Conservation (phyloP, 2,329 filamentous ascomycete genomes). For the Trichoderma brevicompactum region DNA sequence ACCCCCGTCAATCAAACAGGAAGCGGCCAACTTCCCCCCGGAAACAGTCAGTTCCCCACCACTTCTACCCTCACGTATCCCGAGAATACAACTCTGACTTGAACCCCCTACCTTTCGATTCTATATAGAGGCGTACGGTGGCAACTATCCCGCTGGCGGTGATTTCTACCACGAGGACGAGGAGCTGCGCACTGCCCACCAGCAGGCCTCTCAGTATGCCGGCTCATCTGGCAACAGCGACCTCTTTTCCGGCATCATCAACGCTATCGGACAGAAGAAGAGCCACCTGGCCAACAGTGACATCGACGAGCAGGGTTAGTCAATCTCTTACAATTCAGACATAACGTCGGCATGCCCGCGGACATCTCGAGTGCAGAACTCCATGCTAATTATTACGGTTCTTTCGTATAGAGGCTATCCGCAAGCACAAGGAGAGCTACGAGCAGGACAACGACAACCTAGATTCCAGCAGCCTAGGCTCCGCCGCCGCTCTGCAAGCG, state of each 20-base stretch:
- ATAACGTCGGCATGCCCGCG: neutral
- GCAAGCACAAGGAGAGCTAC: slow-evolving; percentile 78
- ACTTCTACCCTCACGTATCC: neutral
- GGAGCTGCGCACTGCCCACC: slow-evolving; percentile 53
- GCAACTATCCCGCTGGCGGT: slow-evolving; percentile 36
- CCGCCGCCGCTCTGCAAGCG: slow-evolving; percentile 79
- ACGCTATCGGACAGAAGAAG: slow-evolving; percentile 56
- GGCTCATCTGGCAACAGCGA: slow-evolving; percentile 52
- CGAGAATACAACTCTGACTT: neutral
- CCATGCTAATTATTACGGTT: neutral
- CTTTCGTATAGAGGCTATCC: slow-evolving; percentile 61
- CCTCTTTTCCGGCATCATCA: slow-evolving; percentile 56
- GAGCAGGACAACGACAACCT: slow-evolving; percentile 52
- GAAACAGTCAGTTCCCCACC: slow-evolving; percentile 31
- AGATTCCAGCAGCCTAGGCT: slow-evolving; percentile 62
- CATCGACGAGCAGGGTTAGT: slow-evolving; percentile 54
- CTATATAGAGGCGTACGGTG: slow-evolving; percentile 29
- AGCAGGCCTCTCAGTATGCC: slow-evolving; percentile 53
- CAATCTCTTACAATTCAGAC: neutral
- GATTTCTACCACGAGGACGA: slow-evolving; percentile 51
- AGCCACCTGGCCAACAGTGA: slow-evolving; percentile 53
- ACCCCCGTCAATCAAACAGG: neutral
- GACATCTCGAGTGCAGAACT: neutral
- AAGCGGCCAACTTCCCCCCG: slow-evolving; percentile 21
- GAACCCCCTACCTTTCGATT: slow-evolving; percentile 8